Percentiles rank a stretch among this genome's conserved stretches.
Conservation (phyloP, 495 filamentous ascomycete genomes). For the Aspergillus cavernicola region DNA sequence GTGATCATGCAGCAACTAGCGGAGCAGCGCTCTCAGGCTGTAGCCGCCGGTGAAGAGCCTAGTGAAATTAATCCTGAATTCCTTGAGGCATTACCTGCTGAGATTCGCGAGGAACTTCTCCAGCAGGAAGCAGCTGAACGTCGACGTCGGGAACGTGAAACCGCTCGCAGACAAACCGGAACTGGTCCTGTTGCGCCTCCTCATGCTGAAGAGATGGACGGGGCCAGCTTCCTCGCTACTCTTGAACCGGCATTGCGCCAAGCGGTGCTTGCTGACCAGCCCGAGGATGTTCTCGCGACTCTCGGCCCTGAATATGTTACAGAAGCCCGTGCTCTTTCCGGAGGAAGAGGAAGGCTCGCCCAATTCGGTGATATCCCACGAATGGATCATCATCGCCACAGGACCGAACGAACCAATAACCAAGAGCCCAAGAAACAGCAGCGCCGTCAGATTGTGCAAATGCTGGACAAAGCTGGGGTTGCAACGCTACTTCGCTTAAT, state of each 20-base stretch:
- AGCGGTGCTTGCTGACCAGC: slow-evolving; percentile 84
- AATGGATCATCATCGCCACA: slow-evolving; percentile 37
- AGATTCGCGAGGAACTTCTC: slow-evolving; percentile 85
- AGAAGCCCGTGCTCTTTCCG: slow-evolving; percentile 72
- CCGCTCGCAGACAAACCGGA: slow-evolving; percentile 57
- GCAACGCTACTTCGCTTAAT: slow-evolving; percentile 92
- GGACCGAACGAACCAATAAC: slow-evolving; percentile 38
- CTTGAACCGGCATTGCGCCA: slow-evolving; percentile 82
- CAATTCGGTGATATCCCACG: slow-evolving; percentile 56
- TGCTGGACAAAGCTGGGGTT: slow-evolving; percentile 93
- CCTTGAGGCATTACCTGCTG: slow-evolving; percentile 82
- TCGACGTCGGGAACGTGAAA: slow-evolving; percentile 82
- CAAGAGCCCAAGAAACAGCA: slow-evolving; percentile 63
- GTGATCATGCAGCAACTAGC: slow-evolving; percentile 85
- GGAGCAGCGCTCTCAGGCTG: slow-evolving; percentile 74
- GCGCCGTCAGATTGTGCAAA: slow-evolving; percentile 80
- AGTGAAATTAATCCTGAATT: slow-evolving; percentile 92
- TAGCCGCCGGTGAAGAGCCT: slow-evolving; percentile 76
- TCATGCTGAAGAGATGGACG: slow-evolving; percentile 84
- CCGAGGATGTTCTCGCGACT: slow-evolving; percentile 81
- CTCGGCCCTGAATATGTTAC: slow-evolving; percentile 79
- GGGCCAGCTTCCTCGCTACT: slow-evolving; percentile 87
- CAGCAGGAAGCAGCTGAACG: slow-evolving; percentile 86
- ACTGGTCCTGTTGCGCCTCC: slow-evolving; percentile 41
- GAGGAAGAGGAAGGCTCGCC: slow-evolving; percentile 57